Evolutionary conservation across 345 rosid species (phyloP).

Genomic region (Gossypium thurberi): DNA sequence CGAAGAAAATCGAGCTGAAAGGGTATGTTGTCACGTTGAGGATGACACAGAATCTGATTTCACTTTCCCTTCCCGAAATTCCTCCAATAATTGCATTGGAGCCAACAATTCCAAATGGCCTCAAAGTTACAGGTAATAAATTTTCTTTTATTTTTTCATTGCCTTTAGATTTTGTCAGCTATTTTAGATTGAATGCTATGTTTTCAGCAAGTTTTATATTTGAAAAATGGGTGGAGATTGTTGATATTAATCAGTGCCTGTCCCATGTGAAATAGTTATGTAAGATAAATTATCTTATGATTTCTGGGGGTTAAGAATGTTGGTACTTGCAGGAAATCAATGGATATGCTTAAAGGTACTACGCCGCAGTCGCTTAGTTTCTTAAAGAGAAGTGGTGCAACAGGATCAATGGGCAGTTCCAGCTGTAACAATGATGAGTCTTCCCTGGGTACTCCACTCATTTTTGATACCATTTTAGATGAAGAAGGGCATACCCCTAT

Average conservation of each 20-base stretch:
- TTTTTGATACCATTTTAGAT: neutral
- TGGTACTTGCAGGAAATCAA: slow-evolving; percentile 3
- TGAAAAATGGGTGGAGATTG: no score
- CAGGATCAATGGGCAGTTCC: neutral
- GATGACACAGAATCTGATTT: slow-evolving; percentile 32
- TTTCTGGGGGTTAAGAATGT: neutral
- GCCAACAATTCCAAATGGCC: neutral
- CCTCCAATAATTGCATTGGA: slow-evolving; percentile 9
- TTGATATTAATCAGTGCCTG: no score
- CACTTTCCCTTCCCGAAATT: slow-evolving; percentile 6
- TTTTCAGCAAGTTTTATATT: no score
- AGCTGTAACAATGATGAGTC: neutral
- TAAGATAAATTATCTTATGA: no score
- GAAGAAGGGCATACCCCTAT: neutral
- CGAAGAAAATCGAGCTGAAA: slow-evolving; percentile 38
- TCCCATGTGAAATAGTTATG: no score
- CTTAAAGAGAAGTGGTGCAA: neutral
- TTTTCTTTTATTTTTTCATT: no score
- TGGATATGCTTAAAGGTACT: slow-evolving; percentile 9
- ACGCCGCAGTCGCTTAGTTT: slow-evolving; percentile 1
- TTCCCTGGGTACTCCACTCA: neutral
- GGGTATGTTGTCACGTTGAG: slow-evolving; percentile 32
- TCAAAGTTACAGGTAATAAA: neutral
- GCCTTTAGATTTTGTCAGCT: no score
- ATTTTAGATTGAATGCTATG: no score